Conservation (phyloP, 805 yeast genomes). For the Candida boidinii region DNA sequence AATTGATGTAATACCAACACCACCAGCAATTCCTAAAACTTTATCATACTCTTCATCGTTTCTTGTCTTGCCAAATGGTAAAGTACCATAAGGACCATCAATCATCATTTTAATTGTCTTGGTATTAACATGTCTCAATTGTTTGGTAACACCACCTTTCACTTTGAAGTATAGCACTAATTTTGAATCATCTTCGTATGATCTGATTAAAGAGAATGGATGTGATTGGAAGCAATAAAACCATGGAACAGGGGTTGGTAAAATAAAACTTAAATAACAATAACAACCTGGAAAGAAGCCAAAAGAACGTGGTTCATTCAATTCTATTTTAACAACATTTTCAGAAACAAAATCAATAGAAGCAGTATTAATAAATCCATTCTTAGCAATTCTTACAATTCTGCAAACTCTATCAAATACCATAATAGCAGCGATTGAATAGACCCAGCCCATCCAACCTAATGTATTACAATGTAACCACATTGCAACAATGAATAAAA, state of each 20-base stretch:
- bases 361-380: slow-evolving; percentile 15
- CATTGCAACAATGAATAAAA: slow-evolving; percentile 29
- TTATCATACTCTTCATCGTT: slow-evolving; percentile 3
- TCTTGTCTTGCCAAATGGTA: slow-evolving; percentile 1
- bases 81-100: slow-evolving; percentile 64
- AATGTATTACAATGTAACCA: slow-evolving; percentile 31
- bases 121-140: slow-evolving; percentile 17
- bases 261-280: slow-evolving; percentile 45
- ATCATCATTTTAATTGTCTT: slow-evolving; percentile 25
- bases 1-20: slow-evolving; percentile 14
- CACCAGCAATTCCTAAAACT: slow-evolving; percentile 15
- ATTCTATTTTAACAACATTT: slow-evolving; percentile 10
- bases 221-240: slow-evolving; percentile 56
- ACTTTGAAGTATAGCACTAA: slow-evolving; percentile 35
- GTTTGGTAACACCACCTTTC: slow-evolving; percentile 42
- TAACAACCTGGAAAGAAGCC: slow-evolving; percentile 40
- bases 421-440: slow-evolving; percentile 31
- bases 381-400: slow-evolving; percentile 20
- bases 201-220: slow-evolving; percentile 51
- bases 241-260: slow-evolving; percentile 33
- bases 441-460: slow-evolving; percentile 36
- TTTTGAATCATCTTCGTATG: slow-evolving; percentile 22
- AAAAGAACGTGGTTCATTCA: slow-evolving; percentile 12
- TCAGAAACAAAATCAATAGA: slow-evolving; percentile 3
- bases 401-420: slow-evolving; percentile 30